phyloP scores from a whole-genome alignment of 164 flowering plant species.

The Vitis rupestris region DNA sequence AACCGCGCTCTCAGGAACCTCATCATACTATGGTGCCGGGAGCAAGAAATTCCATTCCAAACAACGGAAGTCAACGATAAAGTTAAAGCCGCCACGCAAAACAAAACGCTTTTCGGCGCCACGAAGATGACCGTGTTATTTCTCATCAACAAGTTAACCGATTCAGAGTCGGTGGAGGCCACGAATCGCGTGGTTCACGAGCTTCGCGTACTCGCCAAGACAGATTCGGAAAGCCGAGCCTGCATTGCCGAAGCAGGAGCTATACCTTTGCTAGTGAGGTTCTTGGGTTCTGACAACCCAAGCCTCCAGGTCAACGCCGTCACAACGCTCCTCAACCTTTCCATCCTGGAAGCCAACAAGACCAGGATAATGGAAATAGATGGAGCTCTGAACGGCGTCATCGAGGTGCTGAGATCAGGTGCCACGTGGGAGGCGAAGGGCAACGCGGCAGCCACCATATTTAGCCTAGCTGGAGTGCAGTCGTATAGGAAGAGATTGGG shows the following conservation, averaged over 20 bases:
- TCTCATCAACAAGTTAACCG: conserved; percentile 45
- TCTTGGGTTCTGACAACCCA: conserved; percentile 48
- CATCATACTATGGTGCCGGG: conserved; percentile 82
- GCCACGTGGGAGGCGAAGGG: conserved; percentile 86
- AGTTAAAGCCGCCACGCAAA: conserved; percentile 18
- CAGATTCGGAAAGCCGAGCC: conserved; percentile 64
- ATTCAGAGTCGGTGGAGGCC: conserved; percentile 26
- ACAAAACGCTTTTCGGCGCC: conserved; percentile 66
- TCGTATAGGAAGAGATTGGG: conserved; percentile 49
- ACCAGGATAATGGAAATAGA: conserved; percentile 55
- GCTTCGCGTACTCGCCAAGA: conserved; percentile 70
- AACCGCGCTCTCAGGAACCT: conserved; percentile 65
- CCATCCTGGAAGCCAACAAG: conserved; percentile 69
- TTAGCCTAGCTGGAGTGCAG: conserved; percentile 48
- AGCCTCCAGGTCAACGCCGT: conserved; percentile 73
- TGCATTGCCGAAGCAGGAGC: conserved; percentile 77
- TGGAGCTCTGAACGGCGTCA: conserved; percentile 60
- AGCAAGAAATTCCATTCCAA: conserved; percentile 60
- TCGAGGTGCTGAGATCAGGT: conserved; percentile 61
- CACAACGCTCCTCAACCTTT: conserved; percentile 73
- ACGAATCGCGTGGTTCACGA: conserved; percentile 59
- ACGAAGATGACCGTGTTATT: conserved; percentile 74
- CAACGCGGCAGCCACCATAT: conserved; percentile 81
- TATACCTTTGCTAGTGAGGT: conserved; percentile 45
- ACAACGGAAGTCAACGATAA: conserved; percentile 25